A percentile compares a stretch with the other conserved stretches of the same genome.
Evolutionary conservation across 805 yeast genomes (phyloP).

Genomic region (Kregervanrija fluxuum): DNA sequence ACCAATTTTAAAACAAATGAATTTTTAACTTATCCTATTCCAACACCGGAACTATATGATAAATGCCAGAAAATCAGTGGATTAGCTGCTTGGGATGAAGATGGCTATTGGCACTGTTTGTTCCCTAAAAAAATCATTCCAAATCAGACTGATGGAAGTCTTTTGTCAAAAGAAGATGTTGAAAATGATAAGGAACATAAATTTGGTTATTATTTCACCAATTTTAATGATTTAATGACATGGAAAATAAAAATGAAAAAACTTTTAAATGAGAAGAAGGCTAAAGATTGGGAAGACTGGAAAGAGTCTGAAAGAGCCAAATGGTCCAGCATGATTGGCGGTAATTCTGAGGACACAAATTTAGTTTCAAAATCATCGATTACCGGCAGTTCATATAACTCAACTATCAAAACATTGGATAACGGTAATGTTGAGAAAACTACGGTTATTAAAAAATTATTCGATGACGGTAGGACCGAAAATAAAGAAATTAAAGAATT

Average conservation of each 20-base stretch:
- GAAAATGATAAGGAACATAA: slow-evolving; percentile 33
- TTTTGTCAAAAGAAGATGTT: slow-evolving; percentile 54
- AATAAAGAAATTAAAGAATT: slow-evolving; percentile 31
- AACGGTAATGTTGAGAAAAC: slow-evolving; percentile 38
- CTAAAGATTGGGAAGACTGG: slow-evolving; percentile 17
- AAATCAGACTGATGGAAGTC: slow-evolving; percentile 17
- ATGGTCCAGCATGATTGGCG: slow-evolving; percentile 15
- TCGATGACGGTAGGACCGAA: slow-evolving; percentile 36
- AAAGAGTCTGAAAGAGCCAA: slow-evolving; percentile 18
- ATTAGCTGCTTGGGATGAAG: slow-evolving; percentile 67
- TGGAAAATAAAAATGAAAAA: slow-evolving; percentile 58
- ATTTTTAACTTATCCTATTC: slow-evolving; percentile 21
- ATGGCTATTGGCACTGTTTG: slow-evolving; percentile 87
- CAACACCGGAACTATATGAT: slow-evolving; percentile 42
- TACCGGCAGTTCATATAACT: slow-evolving; percentile 33
- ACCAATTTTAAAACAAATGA: slow-evolving; percentile 13
- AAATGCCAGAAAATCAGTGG: slow-evolving; percentile 64
- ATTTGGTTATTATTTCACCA: slow-evolving; percentile 55
- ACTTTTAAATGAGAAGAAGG: slow-evolving; percentile 33
- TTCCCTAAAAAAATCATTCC: slow-evolving; percentile 50
- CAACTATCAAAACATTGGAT: slow-evolving; percentile 29
- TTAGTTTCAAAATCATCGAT: neutral
- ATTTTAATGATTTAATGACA: slow-evolving; percentile 54
- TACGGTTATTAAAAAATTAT: slow-evolving; percentile 30
- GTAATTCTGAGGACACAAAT: slow-evolving; percentile 13